Base-by-base conservation (phyloP, 2,329 filamentous ascomycete species). In the Pyrenochaeta sp. region DNA sequence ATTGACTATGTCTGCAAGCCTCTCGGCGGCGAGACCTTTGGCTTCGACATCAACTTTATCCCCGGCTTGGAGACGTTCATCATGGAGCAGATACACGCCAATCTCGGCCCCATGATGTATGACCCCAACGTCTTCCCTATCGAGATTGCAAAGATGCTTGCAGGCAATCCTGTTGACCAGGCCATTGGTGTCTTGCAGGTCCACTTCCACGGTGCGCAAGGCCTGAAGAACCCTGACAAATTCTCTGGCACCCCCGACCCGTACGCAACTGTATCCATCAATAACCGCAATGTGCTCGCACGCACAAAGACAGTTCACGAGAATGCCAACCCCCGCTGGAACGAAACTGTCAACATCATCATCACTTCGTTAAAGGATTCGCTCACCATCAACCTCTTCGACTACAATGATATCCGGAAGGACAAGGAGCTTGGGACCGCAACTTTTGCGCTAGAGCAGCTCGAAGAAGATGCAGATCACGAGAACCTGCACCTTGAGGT, bases 1-100 rank as follows among this genome's bases (percentile, higher is more conserved):
- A 93, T 99, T 65, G 95, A 99, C 80, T 99, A 98, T 74, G 93
- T 96, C 56, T 97, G 95, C 85, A 99, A 99, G 78, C 95, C 95
- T 2, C 86, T 99, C 13, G 95, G 95, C 68, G 96, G 96, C 59
- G 95, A 99, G 60, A 93, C 86, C 2, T 92, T 99, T 64, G 95
- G 95, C 39, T 97, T 99, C 75, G 95, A 99, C 73, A 98, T 99
- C 84, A 98, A 97, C 81, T 97, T 99, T 79, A 96, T 99, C 67
- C 95, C 95, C 19, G 94, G 94, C 67, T 85, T 99, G 25, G 93
- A 98, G 77, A 86, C 78, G 55, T 99, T 99, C 79, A 99, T 99
- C 70, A 88, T 91, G 75, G 95, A 99, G 69, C 92, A 96, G 80
- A 96, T 99, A 52, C 96, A 99, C 77, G 91, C 90, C 62, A 97